Base-by-base conservation (phyloP, 2,329 filamentous ascomycete species). In the Aspergillus flavus region DNA sequence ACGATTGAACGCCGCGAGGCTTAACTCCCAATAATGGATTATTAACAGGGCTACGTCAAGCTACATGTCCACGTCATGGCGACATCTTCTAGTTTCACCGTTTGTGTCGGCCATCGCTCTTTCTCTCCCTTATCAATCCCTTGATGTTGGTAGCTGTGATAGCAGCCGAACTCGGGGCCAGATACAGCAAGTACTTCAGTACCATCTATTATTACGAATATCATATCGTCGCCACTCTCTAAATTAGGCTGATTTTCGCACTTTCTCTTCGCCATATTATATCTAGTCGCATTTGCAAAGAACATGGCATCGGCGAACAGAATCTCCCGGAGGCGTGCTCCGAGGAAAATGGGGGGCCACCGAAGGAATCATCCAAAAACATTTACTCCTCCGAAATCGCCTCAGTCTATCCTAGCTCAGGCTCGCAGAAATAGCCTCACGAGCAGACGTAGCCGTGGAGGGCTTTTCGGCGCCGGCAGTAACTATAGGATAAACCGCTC, bases 221-320 rank as follows among this genome's bases (percentile, higher is more conserved):
- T 32, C 19, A 21, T 30, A n/a, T 30, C 7, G 7, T 32, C 19
- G 7, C 48, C 30, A n/a, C 48, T 32, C 4, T 52, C 9, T 12
- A 32, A 52, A 34, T 12, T 21, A 21, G 19, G n/a, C 26, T 12
- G 26, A 21, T 21, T 5, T 6, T 32, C 19, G 30, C 48, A 21
- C 6, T 52, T 34, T 3, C 21, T 21, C 28, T n/a, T 52, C 48
- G 1, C 14, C 9, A n/a, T 52, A n/a, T 23, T 21, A 4, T 52
- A 32, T n/a, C n/a, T 52, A 21, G 19, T 21, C 21, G 26, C 26
- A 54, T 50, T 16, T n/a, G 12, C 21, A 60, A 26, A 28, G 45
- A 52, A 34, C 14, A 72, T 72, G 70, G 59, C 65, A 43, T 58
- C 59, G 30, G 59, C 63, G 26, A 63, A 59, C 56, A 64, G 39